phyloP scores from a whole-genome alignment of 208 protist genomes.

The Leptomonas pyrrhocoris region DNA sequence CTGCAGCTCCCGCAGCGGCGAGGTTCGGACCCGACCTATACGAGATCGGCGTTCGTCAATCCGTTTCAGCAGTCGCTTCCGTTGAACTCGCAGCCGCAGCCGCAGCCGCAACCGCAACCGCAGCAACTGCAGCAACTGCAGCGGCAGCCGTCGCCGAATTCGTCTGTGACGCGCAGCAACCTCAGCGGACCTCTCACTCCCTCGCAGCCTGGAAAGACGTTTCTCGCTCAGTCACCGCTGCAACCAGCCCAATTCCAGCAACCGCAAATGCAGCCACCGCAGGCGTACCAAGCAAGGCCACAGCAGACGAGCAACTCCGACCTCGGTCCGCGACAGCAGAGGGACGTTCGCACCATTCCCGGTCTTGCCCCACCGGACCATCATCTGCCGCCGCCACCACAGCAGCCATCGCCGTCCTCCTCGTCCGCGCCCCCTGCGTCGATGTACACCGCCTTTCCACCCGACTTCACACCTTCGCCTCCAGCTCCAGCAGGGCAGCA shows the following conservation, averaged over 20 bases:
- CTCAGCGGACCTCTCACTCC: not conserved
- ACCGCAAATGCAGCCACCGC: conserved; percentile 1
- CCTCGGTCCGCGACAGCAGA: not conserved
- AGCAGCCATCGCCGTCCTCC: not conserved
- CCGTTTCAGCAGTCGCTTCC: conserved; percentile 2
- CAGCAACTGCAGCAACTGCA: not conserved
- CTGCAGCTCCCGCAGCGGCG: not conserved
- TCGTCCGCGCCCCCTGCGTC: not conserved
- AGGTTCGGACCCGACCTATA: not conserved
- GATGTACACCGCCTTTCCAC: not conserved
- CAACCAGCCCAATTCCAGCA: not conserved
- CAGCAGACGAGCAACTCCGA: not conserved
- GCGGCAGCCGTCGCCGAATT: not conserved
- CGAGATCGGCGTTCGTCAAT: conserved; percentile 3
- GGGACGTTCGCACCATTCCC: not conserved
- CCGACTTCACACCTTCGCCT: not conserved
- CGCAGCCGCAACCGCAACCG: not conserved
- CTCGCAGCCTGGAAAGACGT: not conserved
- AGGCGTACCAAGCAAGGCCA: not conserved
- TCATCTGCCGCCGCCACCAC: too few species aligned
- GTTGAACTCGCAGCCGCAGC: not conserved
- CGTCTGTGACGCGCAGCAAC: not conserved
- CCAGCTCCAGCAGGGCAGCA: not conserved
- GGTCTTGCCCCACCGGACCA: not conserved
- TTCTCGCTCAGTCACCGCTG: not conserved